Evolutionary conservation across 495 filamentous ascomycete species (phyloP).

Genomic region (Penicillium steckii): DNA sequence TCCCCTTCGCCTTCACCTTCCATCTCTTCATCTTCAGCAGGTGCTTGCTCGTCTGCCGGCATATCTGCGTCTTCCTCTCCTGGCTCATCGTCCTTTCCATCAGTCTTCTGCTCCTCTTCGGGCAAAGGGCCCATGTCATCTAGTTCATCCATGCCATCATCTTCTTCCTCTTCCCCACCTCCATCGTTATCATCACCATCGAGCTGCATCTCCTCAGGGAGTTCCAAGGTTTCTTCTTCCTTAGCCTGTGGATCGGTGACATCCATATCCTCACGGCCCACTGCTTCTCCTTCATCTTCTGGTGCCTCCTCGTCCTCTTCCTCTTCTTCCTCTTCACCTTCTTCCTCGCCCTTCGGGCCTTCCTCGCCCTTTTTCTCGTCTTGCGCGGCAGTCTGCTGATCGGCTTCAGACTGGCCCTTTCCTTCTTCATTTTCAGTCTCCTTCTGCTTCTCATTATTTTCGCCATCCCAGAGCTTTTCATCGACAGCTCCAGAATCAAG

Average conservation of each 20-base stretch:
- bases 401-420: slow-evolving; percentile 61
- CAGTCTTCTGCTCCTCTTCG: slow-evolving; percentile 37
- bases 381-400: slow-evolving; percentile 62
- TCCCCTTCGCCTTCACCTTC: slow-evolving; percentile 31
- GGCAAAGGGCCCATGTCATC: slow-evolving; percentile 63
- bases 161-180: slow-evolving; percentile 62
- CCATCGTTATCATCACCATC: slow-evolving; percentile 63
- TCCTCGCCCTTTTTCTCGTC: slow-evolving; percentile 53
- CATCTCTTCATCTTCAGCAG: slow-evolving; percentile 39
- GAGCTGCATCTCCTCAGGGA: slow-evolving; percentile 69
- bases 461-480: slow-evolving; percentile 97
- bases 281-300: slow-evolving; percentile 60
- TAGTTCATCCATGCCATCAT: slow-evolving; percentile 72
- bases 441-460: slow-evolving; percentile 72
- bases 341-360: slow-evolving; percentile 39
- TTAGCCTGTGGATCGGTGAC: slow-evolving; percentile 69
- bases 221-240: slow-evolving; percentile 64
- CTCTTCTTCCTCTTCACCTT: slow-evolving; percentile 49
- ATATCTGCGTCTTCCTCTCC: slow-evolving; percentile 42
- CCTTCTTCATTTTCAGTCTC: slow-evolving; percentile 75
- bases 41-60: slow-evolving; percentile 32
- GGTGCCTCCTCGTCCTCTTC: slow-evolving; percentile 57
- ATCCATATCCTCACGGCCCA: slow-evolving; percentile 59
- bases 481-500: slow-evolving; percentile 85
- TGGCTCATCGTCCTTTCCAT: slow-evolving; percentile 34